Evolutionary conservation across 768 basidiomycete species (phyloP).

Genomic region (Psilocybe subaeruginosa): DNA sequence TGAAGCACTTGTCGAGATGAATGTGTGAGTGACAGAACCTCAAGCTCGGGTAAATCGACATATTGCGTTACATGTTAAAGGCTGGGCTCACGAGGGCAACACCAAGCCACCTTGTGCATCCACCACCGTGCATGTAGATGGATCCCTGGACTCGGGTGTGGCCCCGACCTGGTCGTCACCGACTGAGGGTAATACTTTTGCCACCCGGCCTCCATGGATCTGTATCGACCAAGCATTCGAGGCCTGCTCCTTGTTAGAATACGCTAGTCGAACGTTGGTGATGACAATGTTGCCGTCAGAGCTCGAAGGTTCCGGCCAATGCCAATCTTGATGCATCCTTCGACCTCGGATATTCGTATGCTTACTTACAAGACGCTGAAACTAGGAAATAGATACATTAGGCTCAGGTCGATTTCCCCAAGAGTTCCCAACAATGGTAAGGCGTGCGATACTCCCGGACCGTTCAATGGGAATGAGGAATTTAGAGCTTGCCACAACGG

Average conservation of each 20-base stretch:
- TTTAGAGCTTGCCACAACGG: not conserved
- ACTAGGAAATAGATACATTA: not conserved
- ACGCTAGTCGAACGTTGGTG: constrained; percentile 20
- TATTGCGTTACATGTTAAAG: constrained; percentile 14
- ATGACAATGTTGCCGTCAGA: constrained; percentile 15
- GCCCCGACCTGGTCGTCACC: not conserved
- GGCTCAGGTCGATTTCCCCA: not conserved
- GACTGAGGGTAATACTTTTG: constrained; percentile 15
- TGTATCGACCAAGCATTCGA: constrained; percentile 24
- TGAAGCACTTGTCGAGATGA: constrained; percentile 72
- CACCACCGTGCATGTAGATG: constrained; percentile 12
- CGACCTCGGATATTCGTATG: not conserved
- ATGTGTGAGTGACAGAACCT: constrained; percentile 65
- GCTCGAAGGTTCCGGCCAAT: not conserved
- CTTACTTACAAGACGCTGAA: not conserved
- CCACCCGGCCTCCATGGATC: constrained; percentile 22
- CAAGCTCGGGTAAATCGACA: constrained; percentile 14
- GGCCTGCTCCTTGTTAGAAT: constrained; percentile 13
- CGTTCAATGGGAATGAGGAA: not conserved
- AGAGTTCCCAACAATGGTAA: not conserved
- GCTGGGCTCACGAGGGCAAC: constrained; percentile 37
- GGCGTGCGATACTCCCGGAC: constrained; percentile 8
- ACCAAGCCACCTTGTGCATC: constrained; percentile 35
- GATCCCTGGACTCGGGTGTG: constrained; percentile 3
- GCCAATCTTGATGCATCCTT: constrained; percentile 1